These are phyloP conservation scores for Aphanocladium album DNA, from an alignment of 2,329 filamentous ascomycete genomes.

Conservation along the genomic window DNA sequence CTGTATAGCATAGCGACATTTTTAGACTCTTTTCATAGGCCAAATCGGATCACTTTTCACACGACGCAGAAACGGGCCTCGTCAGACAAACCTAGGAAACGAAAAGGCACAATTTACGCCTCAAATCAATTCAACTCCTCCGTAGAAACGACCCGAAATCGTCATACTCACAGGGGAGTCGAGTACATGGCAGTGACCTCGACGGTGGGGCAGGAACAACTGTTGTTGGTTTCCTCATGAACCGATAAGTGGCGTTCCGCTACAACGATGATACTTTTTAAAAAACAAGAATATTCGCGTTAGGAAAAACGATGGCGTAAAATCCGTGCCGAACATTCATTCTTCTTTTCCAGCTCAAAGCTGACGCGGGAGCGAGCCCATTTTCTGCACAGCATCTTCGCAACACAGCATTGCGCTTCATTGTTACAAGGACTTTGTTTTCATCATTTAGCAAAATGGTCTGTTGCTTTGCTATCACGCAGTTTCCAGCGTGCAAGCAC, in stretches of 20 bases:
- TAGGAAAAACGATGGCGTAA: neutral
- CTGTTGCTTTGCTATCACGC: constrained; percentile 25
- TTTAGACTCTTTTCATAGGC: neutral
- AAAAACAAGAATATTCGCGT: neutral
- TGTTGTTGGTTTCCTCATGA: neutral
- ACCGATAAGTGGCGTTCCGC: neutral
- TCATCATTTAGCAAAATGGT: constrained; percentile 20
- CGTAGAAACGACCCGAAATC: too few relatives aligned
- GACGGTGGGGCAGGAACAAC: neutral
- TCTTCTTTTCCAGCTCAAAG: neutral
- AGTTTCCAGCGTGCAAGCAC: constrained; percentile 23
- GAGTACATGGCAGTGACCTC: neutral
- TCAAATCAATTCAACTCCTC: too few relatives aligned
- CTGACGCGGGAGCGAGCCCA: neutral
- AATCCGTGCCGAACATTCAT: neutral
- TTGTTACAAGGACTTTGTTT: too few relatives aligned
- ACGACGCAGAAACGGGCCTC: neutral
- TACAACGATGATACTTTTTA: neutral
- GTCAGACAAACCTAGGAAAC: neutral
- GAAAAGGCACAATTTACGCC: neutral
- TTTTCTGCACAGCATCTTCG: neutral
- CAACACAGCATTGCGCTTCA: neutral
- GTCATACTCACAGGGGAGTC: neutral
- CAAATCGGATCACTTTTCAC: neutral
- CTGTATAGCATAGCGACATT: neutral